Evolutionary conservation across 208 protist genomes (phyloP), one percentile per base, ranked within the genome.

Genomic region (Vickermania spadyakhi): DNA sequence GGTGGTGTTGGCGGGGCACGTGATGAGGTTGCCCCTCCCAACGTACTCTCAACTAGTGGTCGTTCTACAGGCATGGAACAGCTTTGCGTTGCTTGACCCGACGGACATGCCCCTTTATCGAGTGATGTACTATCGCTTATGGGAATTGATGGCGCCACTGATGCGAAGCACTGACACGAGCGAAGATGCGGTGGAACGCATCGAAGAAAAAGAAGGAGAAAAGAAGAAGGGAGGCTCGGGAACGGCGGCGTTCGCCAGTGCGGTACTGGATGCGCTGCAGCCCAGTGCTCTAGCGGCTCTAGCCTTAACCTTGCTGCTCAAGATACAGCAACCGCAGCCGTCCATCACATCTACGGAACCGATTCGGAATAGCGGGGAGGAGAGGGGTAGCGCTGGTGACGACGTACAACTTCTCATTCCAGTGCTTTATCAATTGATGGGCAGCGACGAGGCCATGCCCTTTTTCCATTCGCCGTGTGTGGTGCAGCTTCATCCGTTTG

Each of bases 41-140:
- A 45, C 36, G 36, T 45, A 45, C 36, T 28, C 63, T 54, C n/a
- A 2, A 26, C 26, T 74, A 14, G 50, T 58, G 11, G 74, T 87
- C 53, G 70, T 74, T 4, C 41, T 86, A 31, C 58, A 42, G 2
- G 86, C 86, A 13, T 55, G 81, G 28, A 89, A 87, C 63, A 81
- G 60, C 2, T 91, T 93, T 57, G 75, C 86, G 5, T 72, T 71
- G 2, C 73, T 93, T n/a, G 86, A 93, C 70, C 70, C 62, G 25
- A 31, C 56, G 1, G 86, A 93, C 60, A 57, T 54, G 21, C 69
- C 75, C 3, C 57, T 91, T 31, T 93, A 91, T 31, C 52, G 73
- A 7, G 75, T 86, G 0, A 63, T 93, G 26, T 45, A 72, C 7
- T 70, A 85, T 58, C 70, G 65, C 27, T 66, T 85, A 18, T 93